Conservation (phyloP, 148 eudicot species). For the Beta vulgaris region DNA sequence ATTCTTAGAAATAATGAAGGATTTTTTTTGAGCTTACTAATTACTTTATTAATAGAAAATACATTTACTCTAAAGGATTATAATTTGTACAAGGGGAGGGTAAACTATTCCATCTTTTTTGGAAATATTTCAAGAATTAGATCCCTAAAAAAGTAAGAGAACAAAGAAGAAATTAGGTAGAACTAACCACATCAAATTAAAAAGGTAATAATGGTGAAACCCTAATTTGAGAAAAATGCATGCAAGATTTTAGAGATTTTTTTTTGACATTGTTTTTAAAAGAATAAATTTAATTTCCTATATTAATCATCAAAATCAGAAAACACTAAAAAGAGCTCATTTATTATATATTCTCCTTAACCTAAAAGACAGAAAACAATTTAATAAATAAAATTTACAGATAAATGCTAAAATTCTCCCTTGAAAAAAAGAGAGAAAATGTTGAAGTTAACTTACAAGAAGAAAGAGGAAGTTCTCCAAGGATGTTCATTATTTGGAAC, state of each 20-base stretch:
- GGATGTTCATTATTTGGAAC: conserved; percentile 26
- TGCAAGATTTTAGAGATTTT: not conserved
- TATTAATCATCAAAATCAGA: no score
- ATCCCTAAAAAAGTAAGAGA: not conserved
- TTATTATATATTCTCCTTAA: no score
- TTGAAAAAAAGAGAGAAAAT: not conserved
- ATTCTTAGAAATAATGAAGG: not conserved
- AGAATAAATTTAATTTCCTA: no score
- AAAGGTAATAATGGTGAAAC: not conserved
- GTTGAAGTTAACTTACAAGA: conserved; percentile 50
- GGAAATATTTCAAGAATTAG: not conserved
- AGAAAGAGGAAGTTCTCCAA: conserved; percentile 44
- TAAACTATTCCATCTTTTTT: not conserved
- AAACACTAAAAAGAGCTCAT: no score
- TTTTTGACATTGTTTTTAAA: no score
- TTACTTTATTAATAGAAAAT: no score
- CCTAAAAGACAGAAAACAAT: no score
- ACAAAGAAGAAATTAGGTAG: not conserved
- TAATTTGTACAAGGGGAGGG: no score
- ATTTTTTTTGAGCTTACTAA: not conserved
- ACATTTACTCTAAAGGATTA: no score
- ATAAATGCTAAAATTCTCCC: not conserved
- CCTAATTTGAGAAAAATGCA: conserved; percentile 14
- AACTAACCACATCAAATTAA: not conserved
- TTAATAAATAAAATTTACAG: no score